Conservation (phyloP, 176 grass and related monocot genomes). For the Hsuehochloa calcarea region DNA sequence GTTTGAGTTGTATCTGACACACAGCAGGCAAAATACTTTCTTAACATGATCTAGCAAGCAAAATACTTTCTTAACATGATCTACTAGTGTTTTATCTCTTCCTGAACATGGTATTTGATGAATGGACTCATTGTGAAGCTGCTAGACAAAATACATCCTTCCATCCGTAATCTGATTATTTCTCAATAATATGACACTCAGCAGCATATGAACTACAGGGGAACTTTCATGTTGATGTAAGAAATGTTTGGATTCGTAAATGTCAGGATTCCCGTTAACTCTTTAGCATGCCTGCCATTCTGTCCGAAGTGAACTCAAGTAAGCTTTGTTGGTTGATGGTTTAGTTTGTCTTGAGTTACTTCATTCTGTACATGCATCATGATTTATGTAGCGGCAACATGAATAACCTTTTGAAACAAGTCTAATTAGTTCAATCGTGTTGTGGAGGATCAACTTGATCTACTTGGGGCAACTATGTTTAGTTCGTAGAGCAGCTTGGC, state of each 20-base stretch:
- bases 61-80: neutral
- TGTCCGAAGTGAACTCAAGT: neutral
- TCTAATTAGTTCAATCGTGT: neutral
- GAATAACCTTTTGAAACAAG: neutral
- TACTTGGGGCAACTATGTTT: neutral
- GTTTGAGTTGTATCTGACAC: neutral
- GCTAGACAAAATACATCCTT: neutral
- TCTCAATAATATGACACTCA: neutral
- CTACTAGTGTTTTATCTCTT: neutral
- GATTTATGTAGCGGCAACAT: neutral
- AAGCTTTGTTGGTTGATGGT: neutral
- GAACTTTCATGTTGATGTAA: neutral
- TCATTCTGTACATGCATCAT: neutral
- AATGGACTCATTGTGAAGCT: neutral
- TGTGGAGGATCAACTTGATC: conserved; percentile 8
- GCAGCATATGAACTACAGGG: neutral
- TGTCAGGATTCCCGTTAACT: neutral
- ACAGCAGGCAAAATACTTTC: neutral
- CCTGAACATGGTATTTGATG: neutral
- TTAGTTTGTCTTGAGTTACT: neutral
- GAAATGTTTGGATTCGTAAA: neutral
- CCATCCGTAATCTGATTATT: neutral
- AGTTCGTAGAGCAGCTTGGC: neutral
- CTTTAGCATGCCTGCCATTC: neutral
- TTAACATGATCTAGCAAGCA: neutral